These are phyloP conservation scores for Platanthera zijinensis DNA, from an alignment of 106 monocot species.

Conservation along the genomic window DNA sequence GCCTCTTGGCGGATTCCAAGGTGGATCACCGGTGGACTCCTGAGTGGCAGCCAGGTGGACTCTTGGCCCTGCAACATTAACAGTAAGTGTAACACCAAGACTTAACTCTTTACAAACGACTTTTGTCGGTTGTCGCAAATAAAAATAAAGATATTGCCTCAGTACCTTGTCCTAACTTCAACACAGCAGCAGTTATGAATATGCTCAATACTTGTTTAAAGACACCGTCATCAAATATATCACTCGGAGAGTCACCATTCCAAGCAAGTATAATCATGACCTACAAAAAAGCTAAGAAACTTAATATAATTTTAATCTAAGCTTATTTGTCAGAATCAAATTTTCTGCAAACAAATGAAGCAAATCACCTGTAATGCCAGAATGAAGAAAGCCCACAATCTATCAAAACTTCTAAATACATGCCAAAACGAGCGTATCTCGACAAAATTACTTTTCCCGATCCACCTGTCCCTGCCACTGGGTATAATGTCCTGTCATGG, in stretches of 20 bases:
- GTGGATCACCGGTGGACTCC: too few species aligned
- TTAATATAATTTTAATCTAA: conserved; percentile 1
- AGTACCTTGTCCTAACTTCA: conserved; percentile 76
- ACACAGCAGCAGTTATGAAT: conserved; percentile 87
- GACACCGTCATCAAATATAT: conserved; percentile 61
- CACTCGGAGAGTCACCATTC: conserved; percentile 73
- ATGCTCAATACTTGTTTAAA: conserved; percentile 87
- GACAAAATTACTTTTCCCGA: conserved; percentile 92
- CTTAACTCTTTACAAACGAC: too few species aligned
- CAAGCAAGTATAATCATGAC: conserved; percentile 95
- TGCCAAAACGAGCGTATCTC: conserved; percentile 99
- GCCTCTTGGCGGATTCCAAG: too few species aligned
- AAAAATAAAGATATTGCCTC: not conserved
- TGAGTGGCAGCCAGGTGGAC: too few species aligned
- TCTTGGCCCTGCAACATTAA: too few species aligned
- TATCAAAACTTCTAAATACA: conserved; percentile 91
- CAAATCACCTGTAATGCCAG: conserved; percentile 73
- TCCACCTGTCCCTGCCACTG: conserved; percentile 35
- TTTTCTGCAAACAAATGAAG: not conserved
- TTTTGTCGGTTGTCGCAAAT: not conserved
- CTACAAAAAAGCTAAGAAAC: conserved; percentile 21
- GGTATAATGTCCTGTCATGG: conserved; percentile 35
- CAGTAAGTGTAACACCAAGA: too few species aligned
- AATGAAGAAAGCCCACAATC: conserved; percentile 94
- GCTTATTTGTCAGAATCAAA: not conserved